Evolutionary conservation across 805 yeast species (phyloP), one percentile per base, ranked within the genome.

Genomic region (Zygotorulaspora danielsina): DNA sequence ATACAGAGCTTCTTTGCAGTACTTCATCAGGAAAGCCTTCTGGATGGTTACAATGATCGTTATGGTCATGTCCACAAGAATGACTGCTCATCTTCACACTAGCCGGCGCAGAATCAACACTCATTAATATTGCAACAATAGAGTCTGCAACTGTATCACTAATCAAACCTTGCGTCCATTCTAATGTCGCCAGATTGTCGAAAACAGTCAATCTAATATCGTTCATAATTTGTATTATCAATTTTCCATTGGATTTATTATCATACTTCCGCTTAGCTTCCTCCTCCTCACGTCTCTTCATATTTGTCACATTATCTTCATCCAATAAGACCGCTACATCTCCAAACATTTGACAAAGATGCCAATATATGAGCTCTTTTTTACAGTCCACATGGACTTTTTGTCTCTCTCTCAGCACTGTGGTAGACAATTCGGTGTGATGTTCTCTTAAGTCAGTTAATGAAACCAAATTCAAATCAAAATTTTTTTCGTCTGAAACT

Each of bases 61-160:
- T 46, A 7, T 36, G 38, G 27, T 32, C 28, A 56, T 79, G 83
- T 1, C 55, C 45, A 48, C 83, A 79, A 1, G 70, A 48, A 38
- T 73, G 72, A 5, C 95, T 79, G 10, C 95, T 79, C 48, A 87
- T 62, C 58, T 90, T 93, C 19, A 93, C 95, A 5, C 97, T 86
- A 2, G 96, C 95, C 8, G 96, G 96, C 0, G 96, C 80, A 0
- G 96, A 81, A 59, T 93, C 98, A 29, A 90, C 93, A 32, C 95
- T 85, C 63, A 90, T 73, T 21, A 93, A 63, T 26, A 93, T 87
- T 0, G 97, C 96, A 42, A 93, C 76, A 1, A 88, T 84, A 11
- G 96, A 81, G 56, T 93, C 99, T 0, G 98, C 98, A 46, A 93
- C 76, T 0, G 96, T 82, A 55, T 93, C 98, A 45, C 84, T 89